phyloP scores from a whole-genome alignment of 306 rosid species.

The Notholithocarpus densiflorus region DNA sequence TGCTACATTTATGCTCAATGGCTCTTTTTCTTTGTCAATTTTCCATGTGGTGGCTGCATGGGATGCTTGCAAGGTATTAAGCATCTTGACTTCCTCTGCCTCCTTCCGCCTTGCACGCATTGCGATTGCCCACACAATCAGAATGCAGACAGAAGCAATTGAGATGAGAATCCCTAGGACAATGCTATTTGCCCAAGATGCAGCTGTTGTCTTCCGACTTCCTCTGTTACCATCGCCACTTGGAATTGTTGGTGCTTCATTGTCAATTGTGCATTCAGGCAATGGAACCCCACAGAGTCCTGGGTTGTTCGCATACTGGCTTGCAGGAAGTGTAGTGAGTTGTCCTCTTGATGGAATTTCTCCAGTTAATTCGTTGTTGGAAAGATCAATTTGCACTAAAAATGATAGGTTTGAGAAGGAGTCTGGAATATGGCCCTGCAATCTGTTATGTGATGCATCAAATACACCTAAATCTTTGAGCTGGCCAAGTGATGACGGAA shows the following conservation, averaged over 20 bases:
- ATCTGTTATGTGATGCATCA: slow-evolving; percentile 85
- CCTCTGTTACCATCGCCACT: slow-evolving; percentile 32
- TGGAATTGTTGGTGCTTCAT: slow-evolving; percentile 43
- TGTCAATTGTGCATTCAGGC: slow-evolving; percentile 56
- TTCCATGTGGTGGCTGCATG: slow-evolving; percentile 98
- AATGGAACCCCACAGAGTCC: slow-evolving; percentile 98
- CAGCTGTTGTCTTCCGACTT: slow-evolving; percentile 42
- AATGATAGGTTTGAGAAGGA: slow-evolving; percentile 90
- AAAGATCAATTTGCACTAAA: slow-evolving; percentile 88
- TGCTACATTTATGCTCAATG: slow-evolving; percentile 90
- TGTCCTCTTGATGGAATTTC: slow-evolving; percentile 90
- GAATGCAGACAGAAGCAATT: slow-evolving; percentile 71
- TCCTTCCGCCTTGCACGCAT: slow-evolving; percentile 80
- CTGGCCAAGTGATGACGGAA: slow-evolving; percentile 77
- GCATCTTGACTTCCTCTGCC: slow-evolving; percentile 90
- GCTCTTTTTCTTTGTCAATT: slow-evolving; percentile 94
- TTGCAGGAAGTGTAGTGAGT: slow-evolving; percentile 87
- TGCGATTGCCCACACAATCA: slow-evolving; percentile 89
- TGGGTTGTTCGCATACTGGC: slow-evolving; percentile 82
- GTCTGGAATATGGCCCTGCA: slow-evolving; percentile 92
- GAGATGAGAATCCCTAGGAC: slow-evolving; percentile 84
- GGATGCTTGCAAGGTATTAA: slow-evolving; percentile 74
- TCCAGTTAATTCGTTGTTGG: slow-evolving; percentile 84
- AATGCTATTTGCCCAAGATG: slow-evolving; percentile 81
- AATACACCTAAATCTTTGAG: slow-evolving; percentile 84